Evolutionary conservation across 345 rosid genomes (phyloP).

Genomic region (Lenwebbia sp.): DNA sequence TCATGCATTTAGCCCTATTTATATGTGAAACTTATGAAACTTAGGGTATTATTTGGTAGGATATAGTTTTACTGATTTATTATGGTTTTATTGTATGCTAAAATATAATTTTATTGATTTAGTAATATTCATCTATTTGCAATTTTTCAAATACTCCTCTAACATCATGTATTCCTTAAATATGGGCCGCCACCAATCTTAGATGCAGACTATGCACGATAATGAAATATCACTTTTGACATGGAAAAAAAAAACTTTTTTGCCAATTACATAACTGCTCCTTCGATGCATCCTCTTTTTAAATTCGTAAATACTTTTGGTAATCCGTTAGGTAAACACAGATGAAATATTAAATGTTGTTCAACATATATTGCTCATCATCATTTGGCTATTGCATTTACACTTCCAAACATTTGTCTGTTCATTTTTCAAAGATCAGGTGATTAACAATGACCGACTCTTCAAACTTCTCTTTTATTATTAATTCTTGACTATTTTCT

Average conservation of each 20-base stretch:
- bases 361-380: no score
- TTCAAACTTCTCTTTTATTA: no score
- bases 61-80: not conserved
- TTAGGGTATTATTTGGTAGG: not conserved
- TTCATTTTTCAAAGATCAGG: no score
- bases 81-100: not conserved
- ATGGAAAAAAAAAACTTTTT: no score
- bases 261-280: not conserved
- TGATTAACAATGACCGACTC: no score
- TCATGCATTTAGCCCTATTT: not conserved
- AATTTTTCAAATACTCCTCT: not conserved
- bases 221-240: not conserved
- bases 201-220: not conserved
- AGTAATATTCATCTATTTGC: not conserved
- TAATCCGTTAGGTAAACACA: no score
- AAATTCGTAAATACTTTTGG: not conserved
- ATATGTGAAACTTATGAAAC: not conserved
- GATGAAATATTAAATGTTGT: no score
- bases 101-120: not conserved
- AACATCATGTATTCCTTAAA: not conserved
- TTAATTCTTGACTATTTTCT: no score
- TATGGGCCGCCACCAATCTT: not conserved
- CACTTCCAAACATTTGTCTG: no score
- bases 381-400: no score
- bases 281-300: not conserved